Percentiles rank a stretch among this genome's conserved stretches.
These are phyloP conservation scores for Cafeteria roenbergensis DNA, from an alignment of 108 stramenopile genomes.

Conservation along the genomic window DNA sequence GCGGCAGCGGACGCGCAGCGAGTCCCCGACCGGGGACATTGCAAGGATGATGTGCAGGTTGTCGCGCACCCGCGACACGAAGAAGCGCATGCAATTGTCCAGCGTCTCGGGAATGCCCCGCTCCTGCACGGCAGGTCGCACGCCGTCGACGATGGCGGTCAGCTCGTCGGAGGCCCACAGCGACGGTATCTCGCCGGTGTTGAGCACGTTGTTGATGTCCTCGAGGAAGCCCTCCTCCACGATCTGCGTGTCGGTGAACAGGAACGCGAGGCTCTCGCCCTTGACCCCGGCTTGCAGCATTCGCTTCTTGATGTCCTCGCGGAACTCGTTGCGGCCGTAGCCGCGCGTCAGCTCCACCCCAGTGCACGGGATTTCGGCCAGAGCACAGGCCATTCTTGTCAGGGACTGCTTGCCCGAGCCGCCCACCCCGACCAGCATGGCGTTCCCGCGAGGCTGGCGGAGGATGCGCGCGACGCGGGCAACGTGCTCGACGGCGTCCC, in stretches of 20 bases:
- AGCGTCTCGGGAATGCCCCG: slow-evolving; percentile 47
- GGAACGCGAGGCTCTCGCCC: slow-evolving; percentile 36
- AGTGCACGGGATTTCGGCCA: slow-evolving; percentile 36
- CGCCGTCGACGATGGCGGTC: slow-evolving; percentile 37
- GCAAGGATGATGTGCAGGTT: slow-evolving; percentile 47
- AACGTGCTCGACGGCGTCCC: slow-evolving; percentile 44
- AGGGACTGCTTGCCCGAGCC: slow-evolving; percentile 50
- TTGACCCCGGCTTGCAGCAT: slow-evolving; percentile 47
- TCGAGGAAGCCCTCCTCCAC: slow-evolving; percentile 54
- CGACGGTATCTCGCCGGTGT: slow-evolving; percentile 52
- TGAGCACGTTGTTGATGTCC: slow-evolving; percentile 54
- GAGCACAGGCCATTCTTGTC: slow-evolving; percentile 40
- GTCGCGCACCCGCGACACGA: slow-evolving; percentile 43
- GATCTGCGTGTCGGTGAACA: slow-evolving; percentile 55
- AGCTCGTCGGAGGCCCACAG: slow-evolving; percentile 46
- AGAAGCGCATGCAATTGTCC: slow-evolving; percentile 37
- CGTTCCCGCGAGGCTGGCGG: slow-evolving; percentile 52
- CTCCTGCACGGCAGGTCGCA: slow-evolving; percentile 41
- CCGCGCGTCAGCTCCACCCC: slow-evolving; percentile 49
- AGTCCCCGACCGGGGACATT: slow-evolving; percentile 51
- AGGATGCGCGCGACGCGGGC: slow-evolving; percentile 42
- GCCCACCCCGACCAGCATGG: slow-evolving; percentile 54
- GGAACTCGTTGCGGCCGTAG: slow-evolving; percentile 46
- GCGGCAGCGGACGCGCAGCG: slow-evolving; percentile 45
- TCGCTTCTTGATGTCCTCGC: slow-evolving; percentile 51